A percentile compares a stretch with the other conserved stretches of the same genome.
Evolutionary conservation across 2,329 filamentous ascomycete species (phyloP).

Genomic region (Furcasterigmium furcatum): DNA sequence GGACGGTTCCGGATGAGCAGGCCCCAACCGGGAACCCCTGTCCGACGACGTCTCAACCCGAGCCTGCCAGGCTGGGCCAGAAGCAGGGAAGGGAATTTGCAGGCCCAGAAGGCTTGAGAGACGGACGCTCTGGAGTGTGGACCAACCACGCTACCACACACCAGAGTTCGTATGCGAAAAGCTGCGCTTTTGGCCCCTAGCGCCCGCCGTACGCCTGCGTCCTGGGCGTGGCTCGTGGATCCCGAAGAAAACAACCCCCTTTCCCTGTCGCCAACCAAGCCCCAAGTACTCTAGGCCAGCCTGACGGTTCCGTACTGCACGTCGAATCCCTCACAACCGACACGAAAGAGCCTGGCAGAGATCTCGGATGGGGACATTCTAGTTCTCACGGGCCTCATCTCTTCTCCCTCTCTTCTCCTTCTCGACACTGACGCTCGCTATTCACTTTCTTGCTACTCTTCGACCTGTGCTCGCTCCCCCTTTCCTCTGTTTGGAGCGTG

Average conservation of each 20-base stretch:
- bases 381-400: neutral
- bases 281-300: neutral
- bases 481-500: neutral
- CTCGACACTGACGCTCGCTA: neutral
- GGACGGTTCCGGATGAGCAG: no score
- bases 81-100: no score
- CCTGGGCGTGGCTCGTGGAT: neutral
- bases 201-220: constrained; percentile 5
- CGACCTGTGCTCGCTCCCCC: neutral
- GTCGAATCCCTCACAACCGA: neutral
- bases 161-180: constrained; percentile 11
- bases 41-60: no score
- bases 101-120: no score
- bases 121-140: no score
- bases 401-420: neutral
- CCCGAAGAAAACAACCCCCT: constrained; percentile 15
- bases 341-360: neutral
- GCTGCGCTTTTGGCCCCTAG: constrained; percentile 4
- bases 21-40: no score
- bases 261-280: constrained; percentile 3
- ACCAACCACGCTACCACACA: no score
- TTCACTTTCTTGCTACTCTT: neutral
- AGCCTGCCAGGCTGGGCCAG: no score
- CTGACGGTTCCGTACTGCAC: neutral
- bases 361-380: neutral